Conservation (phyloP, 1,284 basidiomycete genomes). For the Cutaneotrichosporon dermatis region DNA sequence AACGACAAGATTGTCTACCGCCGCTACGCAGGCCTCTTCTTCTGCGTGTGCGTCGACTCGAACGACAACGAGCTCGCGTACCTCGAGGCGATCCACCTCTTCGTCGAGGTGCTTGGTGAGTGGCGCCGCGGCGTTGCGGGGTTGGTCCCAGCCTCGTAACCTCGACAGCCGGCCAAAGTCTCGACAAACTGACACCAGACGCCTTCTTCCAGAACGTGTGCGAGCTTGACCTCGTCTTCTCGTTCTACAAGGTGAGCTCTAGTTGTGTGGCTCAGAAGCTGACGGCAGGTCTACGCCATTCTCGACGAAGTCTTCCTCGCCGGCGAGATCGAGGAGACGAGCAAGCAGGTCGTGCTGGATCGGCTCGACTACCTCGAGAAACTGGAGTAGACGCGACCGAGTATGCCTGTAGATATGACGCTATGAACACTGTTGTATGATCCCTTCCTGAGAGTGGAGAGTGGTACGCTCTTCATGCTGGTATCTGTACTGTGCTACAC, state of each 20-base stretch:
- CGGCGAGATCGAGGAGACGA: slow-evolving; percentile 96
- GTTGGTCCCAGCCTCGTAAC: too few species aligned
- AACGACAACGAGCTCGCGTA: slow-evolving; percentile 98
- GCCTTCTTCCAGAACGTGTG: slow-evolving; percentile 98
- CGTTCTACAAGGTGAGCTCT: slow-evolving; percentile 83
- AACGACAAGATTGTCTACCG: slow-evolving; percentile 94
- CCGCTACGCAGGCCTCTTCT: slow-evolving; percentile 95
- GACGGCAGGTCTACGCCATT: slow-evolving; percentile 80
- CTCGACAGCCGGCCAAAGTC: too few species aligned
- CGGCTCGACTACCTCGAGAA: slow-evolving; percentile 87
- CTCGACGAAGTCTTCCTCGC: slow-evolving; percentile 98
- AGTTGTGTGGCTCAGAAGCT: not conserved
- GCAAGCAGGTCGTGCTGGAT: slow-evolving; percentile 87
- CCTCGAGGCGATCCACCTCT: slow-evolving; percentile 94
- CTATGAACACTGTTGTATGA: slow-evolving; percentile 15
- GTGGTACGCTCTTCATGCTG: too few species aligned
- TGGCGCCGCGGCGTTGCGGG: too few species aligned
- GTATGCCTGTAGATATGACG: not conserved
- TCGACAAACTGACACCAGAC: slow-evolving; percentile 65
- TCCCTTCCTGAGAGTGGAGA: too few species aligned
- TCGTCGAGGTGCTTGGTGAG: slow-evolving; percentile 94
- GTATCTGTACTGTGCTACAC: too few species aligned
- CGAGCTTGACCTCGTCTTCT: slow-evolving; percentile 96
- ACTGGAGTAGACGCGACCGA: slow-evolving; percentile 51
- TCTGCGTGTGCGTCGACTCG: slow-evolving; percentile 94